A percentile compares a stretch with the other conserved stretches of the same genome.
phyloP scores from a whole-genome alignment of 1,284 basidiomycete species.

The Naganishia sp. region DNA sequence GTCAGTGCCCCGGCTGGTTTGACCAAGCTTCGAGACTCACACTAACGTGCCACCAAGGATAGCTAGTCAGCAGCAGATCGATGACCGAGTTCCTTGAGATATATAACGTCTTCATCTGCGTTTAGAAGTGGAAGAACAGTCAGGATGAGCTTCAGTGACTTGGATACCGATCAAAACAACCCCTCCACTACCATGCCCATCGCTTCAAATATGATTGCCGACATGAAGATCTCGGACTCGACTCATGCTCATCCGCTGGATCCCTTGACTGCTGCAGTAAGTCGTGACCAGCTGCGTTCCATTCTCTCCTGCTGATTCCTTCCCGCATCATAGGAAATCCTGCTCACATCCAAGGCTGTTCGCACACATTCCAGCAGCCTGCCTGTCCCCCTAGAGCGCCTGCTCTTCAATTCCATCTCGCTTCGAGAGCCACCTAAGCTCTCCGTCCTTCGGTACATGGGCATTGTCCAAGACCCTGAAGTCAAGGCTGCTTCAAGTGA shows the following conservation, averaged over 20 bases:
- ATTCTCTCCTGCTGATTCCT: neutral
- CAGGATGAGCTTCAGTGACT: neutral
- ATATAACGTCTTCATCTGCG: neutral
- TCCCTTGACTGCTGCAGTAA: constrained; percentile 51
- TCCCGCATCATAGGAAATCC: constrained; percentile 23
- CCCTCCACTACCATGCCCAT: constrained; percentile 19
- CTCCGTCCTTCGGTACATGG: constrained; percentile 46
- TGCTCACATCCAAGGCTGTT: constrained; percentile 33
- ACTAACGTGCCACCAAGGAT: too few species aligned
- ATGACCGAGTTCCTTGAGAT: neutral
- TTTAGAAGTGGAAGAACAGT: neutral
- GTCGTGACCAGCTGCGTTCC: constrained; percentile 30
- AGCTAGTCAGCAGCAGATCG: too few species aligned
- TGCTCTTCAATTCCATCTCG: constrained; percentile 50
- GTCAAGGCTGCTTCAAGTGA: constrained; percentile 36
- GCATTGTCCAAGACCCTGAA: constrained; percentile 46
- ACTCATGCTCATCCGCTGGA: constrained; percentile 54
- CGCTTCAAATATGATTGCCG: constrained; percentile 9
- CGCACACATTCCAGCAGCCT: constrained; percentile 27
- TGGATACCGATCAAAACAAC: neutral
- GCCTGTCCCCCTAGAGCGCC: constrained; percentile 35
- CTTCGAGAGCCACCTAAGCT: constrained; percentile 51
- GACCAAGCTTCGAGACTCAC: too few species aligned
- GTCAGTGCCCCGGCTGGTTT: too few species aligned
- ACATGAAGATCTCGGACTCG: constrained; percentile 7